phyloP scores from a whole-genome alignment of 2,329 filamentous ascomycete genomes.

The Colletotrichum cuscutae region DNA sequence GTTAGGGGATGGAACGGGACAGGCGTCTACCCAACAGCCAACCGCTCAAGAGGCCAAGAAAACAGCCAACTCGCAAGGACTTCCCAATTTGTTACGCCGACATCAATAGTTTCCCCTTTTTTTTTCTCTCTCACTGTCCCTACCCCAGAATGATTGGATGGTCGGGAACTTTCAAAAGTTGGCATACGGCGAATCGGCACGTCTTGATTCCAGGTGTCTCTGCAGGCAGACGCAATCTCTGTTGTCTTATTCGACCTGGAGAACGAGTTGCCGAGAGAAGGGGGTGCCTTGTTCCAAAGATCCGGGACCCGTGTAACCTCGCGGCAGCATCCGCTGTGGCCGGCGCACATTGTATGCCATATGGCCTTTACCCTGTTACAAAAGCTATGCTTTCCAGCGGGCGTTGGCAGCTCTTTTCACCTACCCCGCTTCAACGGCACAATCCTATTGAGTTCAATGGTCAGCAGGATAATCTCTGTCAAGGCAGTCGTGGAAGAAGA shows the following conservation, averaged over 20 bases:
- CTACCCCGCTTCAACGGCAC: neutral
- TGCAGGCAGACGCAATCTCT: neutral
- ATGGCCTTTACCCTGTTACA: neutral
- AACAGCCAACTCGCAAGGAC: constrained; percentile 5
- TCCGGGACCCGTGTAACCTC: constrained; percentile 7
- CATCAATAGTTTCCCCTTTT: neutral
- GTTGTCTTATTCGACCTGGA: neutral
- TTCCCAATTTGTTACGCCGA: constrained; percentile 10
- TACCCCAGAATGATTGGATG: neutral
- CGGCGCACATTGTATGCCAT: neutral
- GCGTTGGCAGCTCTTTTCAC: neutral
- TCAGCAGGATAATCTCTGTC: neutral
- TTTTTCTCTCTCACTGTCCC: neutral
- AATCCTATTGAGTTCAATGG: neutral
- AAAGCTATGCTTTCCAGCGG: neutral
- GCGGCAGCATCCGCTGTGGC: neutral
- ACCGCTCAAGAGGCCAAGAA: too few relatives aligned
- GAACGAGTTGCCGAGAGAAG: neutral
- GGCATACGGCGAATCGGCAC: neutral
- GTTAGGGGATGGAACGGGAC: too few relatives aligned
- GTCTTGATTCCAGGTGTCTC: neutral
- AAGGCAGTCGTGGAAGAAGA: neutral
- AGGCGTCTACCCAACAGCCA: too few relatives aligned
- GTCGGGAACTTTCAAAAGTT: neutral
- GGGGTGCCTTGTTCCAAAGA: neutral